Conservation (phyloP, 2,329 filamentous ascomycete genomes). For the Fusarium subtropicale region DNA sequence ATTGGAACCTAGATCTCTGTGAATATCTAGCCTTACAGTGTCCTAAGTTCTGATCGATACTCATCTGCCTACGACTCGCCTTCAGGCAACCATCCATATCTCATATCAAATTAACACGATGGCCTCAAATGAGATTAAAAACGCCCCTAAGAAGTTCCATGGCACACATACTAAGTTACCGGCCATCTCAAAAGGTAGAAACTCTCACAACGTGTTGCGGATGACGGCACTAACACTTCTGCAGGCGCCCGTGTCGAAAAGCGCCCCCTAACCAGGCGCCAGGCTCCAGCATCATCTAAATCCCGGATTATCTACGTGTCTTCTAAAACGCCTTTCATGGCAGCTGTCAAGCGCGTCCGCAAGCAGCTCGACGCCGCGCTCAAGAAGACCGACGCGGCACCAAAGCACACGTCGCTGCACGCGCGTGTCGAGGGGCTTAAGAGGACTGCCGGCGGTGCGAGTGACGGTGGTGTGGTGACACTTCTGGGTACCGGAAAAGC, state of each 20-base stretch:
- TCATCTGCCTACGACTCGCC: slow-evolving; percentile 21
- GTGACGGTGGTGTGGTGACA: slow-evolving; percentile 58
- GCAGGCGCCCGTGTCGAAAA: slow-evolving; percentile 63
- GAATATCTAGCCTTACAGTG: neutral
- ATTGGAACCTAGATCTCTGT: neutral
- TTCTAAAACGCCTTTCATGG: slow-evolving; percentile 73
- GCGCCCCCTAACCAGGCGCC: slow-evolving; percentile 58
- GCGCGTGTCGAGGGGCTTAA: slow-evolving; percentile 60
- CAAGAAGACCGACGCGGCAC: slow-evolving; percentile 57
- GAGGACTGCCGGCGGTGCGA: slow-evolving; percentile 47
- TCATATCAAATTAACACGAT: slow-evolving; percentile 29
- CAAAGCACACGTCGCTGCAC: slow-evolving; percentile 60
- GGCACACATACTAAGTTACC: slow-evolving; percentile 51
- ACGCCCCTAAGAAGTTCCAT: slow-evolving; percentile 31
- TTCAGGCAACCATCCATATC: slow-evolving; percentile 27
- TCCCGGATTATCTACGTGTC: slow-evolving; percentile 72
- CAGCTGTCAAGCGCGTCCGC: slow-evolving; percentile 72
- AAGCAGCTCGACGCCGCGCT: slow-evolving; percentile 69
- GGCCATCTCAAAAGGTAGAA: slow-evolving; percentile 51
- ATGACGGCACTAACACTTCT: slow-evolving; percentile 1
- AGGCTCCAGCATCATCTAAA: slow-evolving; percentile 58
- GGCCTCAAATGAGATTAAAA: slow-evolving; percentile 34
- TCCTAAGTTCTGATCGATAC: neutral
- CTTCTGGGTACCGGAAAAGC: slow-evolving; percentile 75
- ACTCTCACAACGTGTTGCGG: neutral